These are phyloP conservation scores for Misopates orontium DNA, from an alignment of 257 asterid species.

Conservation along the genomic window DNA sequence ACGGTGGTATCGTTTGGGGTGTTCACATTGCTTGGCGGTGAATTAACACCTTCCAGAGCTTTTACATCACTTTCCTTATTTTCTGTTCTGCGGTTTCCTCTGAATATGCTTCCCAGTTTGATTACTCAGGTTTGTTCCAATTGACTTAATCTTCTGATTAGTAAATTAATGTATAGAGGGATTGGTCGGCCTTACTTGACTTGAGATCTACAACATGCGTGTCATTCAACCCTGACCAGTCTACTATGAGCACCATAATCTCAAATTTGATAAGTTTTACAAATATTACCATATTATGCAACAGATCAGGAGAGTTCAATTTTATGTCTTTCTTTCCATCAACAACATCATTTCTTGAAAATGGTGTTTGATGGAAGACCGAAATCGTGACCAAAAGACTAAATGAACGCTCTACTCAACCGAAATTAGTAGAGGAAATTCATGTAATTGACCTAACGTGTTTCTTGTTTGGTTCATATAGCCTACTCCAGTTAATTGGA, in stretches of 20 bases:
- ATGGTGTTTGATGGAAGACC: no score
- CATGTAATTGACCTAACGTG: no score
- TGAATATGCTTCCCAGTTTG: conserved; percentile 80
- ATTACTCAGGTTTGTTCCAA: conserved; percentile 71
- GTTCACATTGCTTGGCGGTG: conserved; percentile 81
- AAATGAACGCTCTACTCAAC: no score
- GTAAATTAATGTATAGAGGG: conserved; percentile 5
- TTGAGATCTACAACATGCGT: not conserved
- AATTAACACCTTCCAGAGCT: conserved; percentile 86
- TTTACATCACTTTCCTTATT: conserved; percentile 86
- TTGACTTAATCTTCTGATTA: conserved; percentile 4
- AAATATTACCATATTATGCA: not conserved
- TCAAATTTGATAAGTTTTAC: not conserved
- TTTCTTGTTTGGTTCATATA: no score
- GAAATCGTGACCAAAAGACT: no score
- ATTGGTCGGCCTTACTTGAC: not conserved
- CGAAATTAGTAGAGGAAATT: no score
- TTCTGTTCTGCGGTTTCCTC: conserved; percentile 72
- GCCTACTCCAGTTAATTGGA: no score
- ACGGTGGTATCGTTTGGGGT: conserved; percentile 75
- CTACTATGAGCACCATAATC: not conserved
- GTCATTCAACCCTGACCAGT: not conserved
- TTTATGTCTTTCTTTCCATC: not conserved
- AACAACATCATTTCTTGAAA: not conserved
- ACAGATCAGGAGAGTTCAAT: not conserved